Conservation (phyloP, 805 yeast genomes). For the Candida coleopterorum region DNA sequence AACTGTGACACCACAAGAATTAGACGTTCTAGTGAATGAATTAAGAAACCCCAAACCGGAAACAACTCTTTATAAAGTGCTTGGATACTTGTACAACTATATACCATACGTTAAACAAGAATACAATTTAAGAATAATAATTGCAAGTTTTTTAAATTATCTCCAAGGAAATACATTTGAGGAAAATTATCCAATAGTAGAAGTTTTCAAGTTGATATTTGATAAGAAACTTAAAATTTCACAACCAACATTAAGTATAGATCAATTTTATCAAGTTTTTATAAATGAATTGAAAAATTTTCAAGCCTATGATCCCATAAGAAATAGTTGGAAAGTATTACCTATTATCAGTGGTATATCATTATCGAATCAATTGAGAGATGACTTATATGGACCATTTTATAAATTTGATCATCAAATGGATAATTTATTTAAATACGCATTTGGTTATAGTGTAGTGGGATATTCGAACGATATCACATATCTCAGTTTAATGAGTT, state of each 20-base stretch:
- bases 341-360: conserved; percentile 46
- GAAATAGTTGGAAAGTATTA: conserved; percentile 42
- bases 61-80: conserved; percentile 25
- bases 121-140: conserved; percentile 40
- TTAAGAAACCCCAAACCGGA: conserved; percentile 35
- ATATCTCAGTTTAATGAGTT: conserved; percentile 29
- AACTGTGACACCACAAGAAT: conserved; percentile 32
- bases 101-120: conserved; percentile 46
- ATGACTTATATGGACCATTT: conserved; percentile 27
- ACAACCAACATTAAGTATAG: conserved; percentile 44
- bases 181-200: conserved; percentile 37
- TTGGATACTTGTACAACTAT: conserved; percentile 48
- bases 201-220: conserved; percentile 43
- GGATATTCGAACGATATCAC: conserved; percentile 19
- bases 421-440: conserved; percentile 22
- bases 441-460: conserved; percentile 21
- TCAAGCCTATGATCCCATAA: conserved; percentile 21
- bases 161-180: conserved; percentile 18
- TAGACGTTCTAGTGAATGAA: conserved; percentile 45
- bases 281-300: conserved; percentile 30
- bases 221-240: conserved; percentile 44
- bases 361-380: conserved; percentile 31
- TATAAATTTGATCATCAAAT: conserved; percentile 32
- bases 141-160: conserved; percentile 41
- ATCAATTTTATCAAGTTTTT: conserved; percentile 38